Evolutionary conservation across 2,329 filamentous ascomycete species (phyloP), one percentile per base, ranked within the genome.

Genomic region (Teratosphaeria zuluensis): DNA sequence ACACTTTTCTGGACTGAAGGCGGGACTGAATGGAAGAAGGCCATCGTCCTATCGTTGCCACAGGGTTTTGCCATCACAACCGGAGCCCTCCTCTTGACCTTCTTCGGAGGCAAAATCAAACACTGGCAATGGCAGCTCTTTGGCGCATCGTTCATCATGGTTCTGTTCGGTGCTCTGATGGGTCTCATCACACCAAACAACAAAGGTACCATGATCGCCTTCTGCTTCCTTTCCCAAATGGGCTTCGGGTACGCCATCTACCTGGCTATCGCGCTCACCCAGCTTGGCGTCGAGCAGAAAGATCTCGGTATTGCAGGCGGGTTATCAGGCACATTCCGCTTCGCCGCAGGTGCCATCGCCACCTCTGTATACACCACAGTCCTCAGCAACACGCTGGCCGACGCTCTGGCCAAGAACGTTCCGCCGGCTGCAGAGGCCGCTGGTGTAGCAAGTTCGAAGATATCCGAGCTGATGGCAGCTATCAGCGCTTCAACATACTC

Each of bases 211-310:
- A 57, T 77, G 66, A 76, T 79, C 54, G 77, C 76, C 0, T 78
- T 80, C 56, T 70, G 77, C 12, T 79, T 80, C 64, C 68, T 80
- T 16, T 72, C 72, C 4, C 70, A 77, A 63, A 68, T 71, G 12
- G 77, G 74, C 4, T 81, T 77, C 62, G 77, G 77, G 5, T 80
- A 76, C 74, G 77, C 74, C 2, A 71, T 77, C 58, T 78, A 79
- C 57, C 66, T 79, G 21, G 75, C 73, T 19, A 79, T 81, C 62
- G 76, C 78, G 1, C 75, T 77, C 60, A 77, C 75, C 5, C 78
- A 80, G 64, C 75, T 80, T 59, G 78, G 77, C n/a, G 77, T 78
- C 2, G 73, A 77, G 30, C 79, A 81, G 60, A 72, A 75, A 19
- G 76, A 80, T 54, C 71, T 80, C 0, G 78, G 78, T 14, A 73